Base-by-base conservation (phyloP, 2,329 filamentous ascomycete genomes). In the Aspergillus spinulosporus region DNA sequence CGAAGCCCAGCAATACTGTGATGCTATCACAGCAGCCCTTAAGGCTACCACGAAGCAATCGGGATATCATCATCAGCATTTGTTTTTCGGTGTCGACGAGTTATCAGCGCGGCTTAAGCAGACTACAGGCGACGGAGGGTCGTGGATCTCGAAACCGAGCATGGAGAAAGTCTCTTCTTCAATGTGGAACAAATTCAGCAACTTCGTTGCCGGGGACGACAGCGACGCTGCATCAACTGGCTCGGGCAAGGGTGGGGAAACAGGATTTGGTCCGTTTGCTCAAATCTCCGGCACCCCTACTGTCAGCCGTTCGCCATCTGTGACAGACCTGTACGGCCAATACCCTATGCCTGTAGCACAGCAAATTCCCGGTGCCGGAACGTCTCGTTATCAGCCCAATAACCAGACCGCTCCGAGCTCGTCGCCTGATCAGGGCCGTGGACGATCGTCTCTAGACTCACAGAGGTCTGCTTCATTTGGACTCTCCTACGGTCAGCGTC, bases 131-230 rank as follows among this genome's bases (percentile, higher is more conserved):
- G 91, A 94, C 62, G 86, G 84, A 54, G 87, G 86, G 5, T 87
- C 92, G 2, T 96, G 93, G 90, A 94, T 99, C 51, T 88, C 91
- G 1, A 96, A 94, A 72, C 92, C 93, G 5, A 97, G 86, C 72
- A 95, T 97, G 84, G 92, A 95, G 73, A 96, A 95, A 74, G 91
- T 97, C 0, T 94, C 92, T 2, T 92, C 89, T 59, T 91, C 89
- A 34, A 85, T 97, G 70, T 92, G 91, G 83, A 92, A 87, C 62
- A 91, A 89, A 57, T 97, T 99, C 76, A 97, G 92, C 75, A 97
- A 92, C 67, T 99, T 99, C 68, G 92, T 99, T 59, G 87, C 90
- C 50, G 95, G 94, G 11, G 93, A 97, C 57, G 93, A 97, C 54
- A 84, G 84, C 51, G 88, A 91, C 50, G 80, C 80, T 34, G 80